Conservation (phyloP, 208 protist genomes). For the Wallacemonas sp. region DNA sequence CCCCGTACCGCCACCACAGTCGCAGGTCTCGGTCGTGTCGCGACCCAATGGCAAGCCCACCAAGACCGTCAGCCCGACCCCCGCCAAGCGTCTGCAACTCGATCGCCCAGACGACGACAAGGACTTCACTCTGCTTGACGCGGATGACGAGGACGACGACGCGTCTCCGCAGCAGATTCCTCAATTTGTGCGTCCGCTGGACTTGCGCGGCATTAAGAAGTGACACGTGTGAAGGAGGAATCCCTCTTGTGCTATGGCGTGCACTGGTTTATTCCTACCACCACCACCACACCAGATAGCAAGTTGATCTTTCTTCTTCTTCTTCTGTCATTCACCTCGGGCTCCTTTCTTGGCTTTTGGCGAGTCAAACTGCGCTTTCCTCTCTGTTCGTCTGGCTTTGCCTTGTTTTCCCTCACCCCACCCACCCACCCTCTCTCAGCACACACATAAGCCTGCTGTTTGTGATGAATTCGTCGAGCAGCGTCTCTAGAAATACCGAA, state of each 20-base stretch:
- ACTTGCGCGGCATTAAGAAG: conserved; percentile 39
- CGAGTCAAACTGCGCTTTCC: too few relatives aligned
- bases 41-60: not conserved
- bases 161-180: conserved; percentile 7
- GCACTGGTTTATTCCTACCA: not conserved
- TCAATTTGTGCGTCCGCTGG: conserved; percentile 31
- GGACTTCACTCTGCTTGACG: not conserved
- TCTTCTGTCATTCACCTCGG: not conserved
- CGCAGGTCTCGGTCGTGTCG: not conserved
- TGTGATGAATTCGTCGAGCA: too few relatives aligned
- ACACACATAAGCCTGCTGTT: too few relatives aligned
- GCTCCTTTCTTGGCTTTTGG: too few relatives aligned
- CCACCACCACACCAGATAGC: not conserved
- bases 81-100: not conserved
- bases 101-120: not conserved
- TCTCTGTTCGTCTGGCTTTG: too few relatives aligned
- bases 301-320: conserved; percentile 5
- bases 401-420: too few relatives aligned
- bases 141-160: conserved; percentile 1
- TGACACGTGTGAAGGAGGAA: too few relatives aligned
- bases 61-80: not conserved
- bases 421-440: not conserved
- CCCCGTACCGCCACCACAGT: not conserved
- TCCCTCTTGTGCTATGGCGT: too few relatives aligned
- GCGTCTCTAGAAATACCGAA: too few relatives aligned